Conservation (phyloP, 805 yeast species). For the Kurtzmaniella cleridarum region DNA sequence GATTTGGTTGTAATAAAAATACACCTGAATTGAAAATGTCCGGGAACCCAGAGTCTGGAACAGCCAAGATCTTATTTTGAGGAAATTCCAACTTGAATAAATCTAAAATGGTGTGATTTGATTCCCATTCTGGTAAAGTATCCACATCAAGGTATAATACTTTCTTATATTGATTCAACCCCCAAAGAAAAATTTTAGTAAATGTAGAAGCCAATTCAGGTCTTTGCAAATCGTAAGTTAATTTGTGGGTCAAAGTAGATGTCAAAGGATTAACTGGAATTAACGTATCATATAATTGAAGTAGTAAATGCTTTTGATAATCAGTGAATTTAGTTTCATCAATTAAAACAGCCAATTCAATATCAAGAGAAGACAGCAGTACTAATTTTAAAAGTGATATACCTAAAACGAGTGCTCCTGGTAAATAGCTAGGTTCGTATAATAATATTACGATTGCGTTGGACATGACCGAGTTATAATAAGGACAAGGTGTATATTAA, state of each 20-base stretch:
- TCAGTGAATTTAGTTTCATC: constrained; percentile 22
- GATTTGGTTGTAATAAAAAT: constrained; percentile 52
- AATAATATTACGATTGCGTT: constrained; percentile 44
- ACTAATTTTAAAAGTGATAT: constrained; percentile 19
- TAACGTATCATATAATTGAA: constrained; percentile 23
- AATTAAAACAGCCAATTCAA: constrained; percentile 27
- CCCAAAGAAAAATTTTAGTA: constrained; percentile 57
- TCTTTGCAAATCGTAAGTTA: constrained; percentile 35
- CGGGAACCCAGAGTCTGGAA: constrained; percentile 89
- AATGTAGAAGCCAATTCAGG: constrained; percentile 50
- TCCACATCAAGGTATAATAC: constrained; percentile 64
- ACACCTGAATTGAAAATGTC: constrained; percentile 85
- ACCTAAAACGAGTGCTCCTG: constrained; percentile 54
- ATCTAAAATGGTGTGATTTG: constrained; percentile 22
- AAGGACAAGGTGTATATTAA: too few relatives aligned
- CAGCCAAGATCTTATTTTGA: constrained; percentile 39
- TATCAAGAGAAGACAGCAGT: constrained; percentile 3
- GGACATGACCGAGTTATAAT: constrained; percentile 12
- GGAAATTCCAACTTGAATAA: constrained; percentile 22
- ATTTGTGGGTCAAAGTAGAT: constrained; percentile 20
- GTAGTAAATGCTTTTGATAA: constrained; percentile 23
- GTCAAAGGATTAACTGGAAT: constrained; percentile 21
- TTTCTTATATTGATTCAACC: constrained; percentile 36
- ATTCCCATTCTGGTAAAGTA: constrained; percentile 37
- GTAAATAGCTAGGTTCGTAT: constrained; percentile 46